A percentile compares a stretch with the other conserved stretches of the same genome.
Conservation (phyloP, 495 filamentous ascomycete genomes). For the Aspergillus bridgeri region DNA sequence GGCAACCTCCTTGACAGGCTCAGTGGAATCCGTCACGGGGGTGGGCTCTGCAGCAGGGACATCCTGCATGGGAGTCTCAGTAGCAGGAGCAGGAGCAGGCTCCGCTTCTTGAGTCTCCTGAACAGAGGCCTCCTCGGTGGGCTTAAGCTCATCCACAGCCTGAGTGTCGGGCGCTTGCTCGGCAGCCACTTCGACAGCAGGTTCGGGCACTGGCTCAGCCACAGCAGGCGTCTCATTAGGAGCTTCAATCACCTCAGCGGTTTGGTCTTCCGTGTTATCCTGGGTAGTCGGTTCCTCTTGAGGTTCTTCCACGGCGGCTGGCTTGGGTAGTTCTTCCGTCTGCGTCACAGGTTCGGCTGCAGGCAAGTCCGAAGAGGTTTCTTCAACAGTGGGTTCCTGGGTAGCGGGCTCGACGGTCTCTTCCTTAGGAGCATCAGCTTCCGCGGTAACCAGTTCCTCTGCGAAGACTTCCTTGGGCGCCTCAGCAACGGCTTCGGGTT, state of each 20-base stretch:
- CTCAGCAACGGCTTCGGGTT: slow-evolving; percentile 1
- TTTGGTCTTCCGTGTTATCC: not conserved
- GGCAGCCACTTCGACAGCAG: slow-evolving; percentile 1
- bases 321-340: not conserved
- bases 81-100: not conserved
- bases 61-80: slow-evolving; percentile 6
- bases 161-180: not conserved
- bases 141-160: not conserved
- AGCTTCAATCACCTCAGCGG: not conserved
- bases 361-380: not conserved
- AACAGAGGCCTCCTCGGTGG: not conserved
- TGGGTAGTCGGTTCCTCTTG: not conserved
- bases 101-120: not conserved
- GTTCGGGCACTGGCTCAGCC: slow-evolving; percentile 10
- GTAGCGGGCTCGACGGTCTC: not conserved
- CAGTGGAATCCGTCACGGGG: not conserved
- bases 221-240: not conserved
- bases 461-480: slow-evolving; percentile 9
- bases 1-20: not conserved
- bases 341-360: not conserved
- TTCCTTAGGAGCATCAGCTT: slow-evolving; percentile 4
- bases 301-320: not conserved
- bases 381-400: not conserved
- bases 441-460: slow-evolving; percentile 2
- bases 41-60: slow-evolving; percentile 2